Evolutionary conservation across 2,329 filamentous ascomycete genomes (phyloP).

Genomic region (Gaeumannomyces tritici): DNA sequence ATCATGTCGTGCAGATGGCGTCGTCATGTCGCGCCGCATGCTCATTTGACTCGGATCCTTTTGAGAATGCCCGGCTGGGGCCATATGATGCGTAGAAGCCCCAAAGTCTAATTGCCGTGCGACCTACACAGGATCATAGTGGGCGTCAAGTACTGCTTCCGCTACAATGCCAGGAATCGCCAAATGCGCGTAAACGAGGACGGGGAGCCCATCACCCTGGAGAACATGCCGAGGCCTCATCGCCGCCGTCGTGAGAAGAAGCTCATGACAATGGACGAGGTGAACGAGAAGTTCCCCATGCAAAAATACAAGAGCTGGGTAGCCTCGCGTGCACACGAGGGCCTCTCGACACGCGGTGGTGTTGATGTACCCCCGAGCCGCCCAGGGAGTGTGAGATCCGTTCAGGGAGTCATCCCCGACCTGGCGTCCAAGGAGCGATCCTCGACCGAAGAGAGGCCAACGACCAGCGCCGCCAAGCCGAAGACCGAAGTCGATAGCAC

Average conservation of each 20-base stretch:
- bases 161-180: constrained; percentile 91
- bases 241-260: constrained; percentile 92
- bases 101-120: neutral
- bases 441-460: constrained; percentile 30
- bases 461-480: constrained; percentile 14
- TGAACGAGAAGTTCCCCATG: constrained; percentile 93
- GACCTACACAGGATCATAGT: constrained; percentile 84
- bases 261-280: constrained; percentile 97
- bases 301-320: constrained; percentile 97
- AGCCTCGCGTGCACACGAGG: constrained; percentile 70
- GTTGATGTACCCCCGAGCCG: constrained; percentile 67
- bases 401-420: constrained; percentile 43
- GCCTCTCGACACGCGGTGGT: constrained; percentile 74
- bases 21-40: too few relatives aligned
- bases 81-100: neutral
- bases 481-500: constrained; percentile 5
- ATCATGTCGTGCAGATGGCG: too few relatives aligned
- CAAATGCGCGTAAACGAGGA: constrained; percentile 68
- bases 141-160: constrained; percentile 97
- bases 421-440: constrained; percentile 33
- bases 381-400: constrained; percentile 62
- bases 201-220: constrained; percentile 80
- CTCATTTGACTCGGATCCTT: too few relatives aligned
- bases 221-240: constrained; percentile 76
- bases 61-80: too few relatives aligned